Percentiles rank a stretch among this genome's conserved stretches.
These are phyloP conservation scores for Triangularia verruculosa DNA, from an alignment of 2,329 filamentous ascomycete genomes.

Conservation along the genomic window DNA sequence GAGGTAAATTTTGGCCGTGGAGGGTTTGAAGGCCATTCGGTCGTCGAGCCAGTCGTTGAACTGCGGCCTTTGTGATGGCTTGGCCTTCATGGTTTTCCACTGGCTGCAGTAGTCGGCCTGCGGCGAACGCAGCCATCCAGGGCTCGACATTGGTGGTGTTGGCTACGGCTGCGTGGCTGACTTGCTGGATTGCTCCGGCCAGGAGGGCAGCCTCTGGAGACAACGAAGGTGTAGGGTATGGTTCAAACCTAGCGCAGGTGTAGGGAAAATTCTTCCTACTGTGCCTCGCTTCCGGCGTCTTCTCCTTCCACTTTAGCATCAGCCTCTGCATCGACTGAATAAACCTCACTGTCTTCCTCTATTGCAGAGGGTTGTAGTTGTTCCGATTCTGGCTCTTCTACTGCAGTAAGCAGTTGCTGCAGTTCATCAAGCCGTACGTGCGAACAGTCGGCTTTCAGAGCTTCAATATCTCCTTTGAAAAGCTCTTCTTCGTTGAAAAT, in stretches of 20 bases:
- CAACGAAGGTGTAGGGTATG: conserved; percentile 3
- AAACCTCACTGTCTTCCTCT: conserved; percentile 7
- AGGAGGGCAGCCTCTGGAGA: conserved; percentile 3
- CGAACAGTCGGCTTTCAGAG: conserved; percentile 4
- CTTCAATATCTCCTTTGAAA: conserved; percentile 7
- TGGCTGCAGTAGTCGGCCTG: conserved; percentile 6
- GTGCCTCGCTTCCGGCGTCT: neutral
- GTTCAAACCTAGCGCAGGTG: conserved; percentile 2
- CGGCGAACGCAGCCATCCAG: conserved; percentile 7
- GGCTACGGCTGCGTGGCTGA: neutral
- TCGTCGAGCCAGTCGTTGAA: conserved; percentile 7
- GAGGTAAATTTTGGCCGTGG: conserved; percentile 1
- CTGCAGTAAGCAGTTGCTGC: neutral
- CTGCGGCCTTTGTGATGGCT: conserved; percentile 1
- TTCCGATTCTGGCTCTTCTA: conserved; percentile 5
- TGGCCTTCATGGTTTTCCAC: conserved; percentile 1
- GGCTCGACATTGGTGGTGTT: conserved; percentile 1
- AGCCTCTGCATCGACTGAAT: conserved; percentile 3
- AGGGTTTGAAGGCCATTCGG: conserved; percentile 6
- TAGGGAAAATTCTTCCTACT: neutral
- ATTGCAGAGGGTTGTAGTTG: conserved; percentile 6
- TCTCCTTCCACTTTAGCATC: neutral
- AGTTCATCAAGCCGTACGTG: conserved; percentile 1
- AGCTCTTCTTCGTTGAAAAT: conserved; percentile 13
- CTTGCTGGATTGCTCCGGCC: conserved; percentile 6